Base-by-base conservation (phyloP, 257 asterid species). In the Fraxinus pennsylvanica region DNA sequence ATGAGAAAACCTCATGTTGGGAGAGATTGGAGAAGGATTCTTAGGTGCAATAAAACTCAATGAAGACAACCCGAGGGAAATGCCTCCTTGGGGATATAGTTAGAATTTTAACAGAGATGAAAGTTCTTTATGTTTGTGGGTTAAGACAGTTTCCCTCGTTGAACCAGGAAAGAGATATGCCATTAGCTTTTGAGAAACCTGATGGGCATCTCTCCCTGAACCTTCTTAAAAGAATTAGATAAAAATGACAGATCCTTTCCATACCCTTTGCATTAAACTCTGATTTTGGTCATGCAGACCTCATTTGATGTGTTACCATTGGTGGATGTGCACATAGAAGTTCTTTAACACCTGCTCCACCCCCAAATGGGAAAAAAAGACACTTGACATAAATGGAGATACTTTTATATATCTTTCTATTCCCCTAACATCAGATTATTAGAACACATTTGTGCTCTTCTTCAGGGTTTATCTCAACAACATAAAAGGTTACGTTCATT, bases 381-480 rank as follows among this genome's bases (percentile, higher is more conserved):
- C 33, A 63, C 27, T 63, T 9, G 29, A 63, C 13, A 63, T 22
- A 35, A 0, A 61, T 25, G 68, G 33, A 21, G 33, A 22, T 61
- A 21, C 66, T 61, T 61, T 25, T 61, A 61, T 10, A 21, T 8
- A 10, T 61, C 17, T 21, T 61, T 61, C 39, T 50, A 32, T 77
- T 77, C 43, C 32, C 70, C 41, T 41, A 27, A 68, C 38, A 52
- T 47, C 77, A 43, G 63, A 43, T 70, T 75, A 66, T 68, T 59
- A 76, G 9, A 30, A 71, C 22, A 74, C 47, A 21, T 78, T 74
- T 80, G 75, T 67, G 36, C 78, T 69, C 57, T 54, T 83, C 78
- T 82, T 47, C 89, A 96, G 99, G 94, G 97, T 82, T 89, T 96
- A 87, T 92, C 98, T 54, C 97, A 91, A 74, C 95, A 88, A 14